Evolutionary conservation across 345 rosid genomes (phyloP).

Genomic region (Boechera retrofracta): DNA sequence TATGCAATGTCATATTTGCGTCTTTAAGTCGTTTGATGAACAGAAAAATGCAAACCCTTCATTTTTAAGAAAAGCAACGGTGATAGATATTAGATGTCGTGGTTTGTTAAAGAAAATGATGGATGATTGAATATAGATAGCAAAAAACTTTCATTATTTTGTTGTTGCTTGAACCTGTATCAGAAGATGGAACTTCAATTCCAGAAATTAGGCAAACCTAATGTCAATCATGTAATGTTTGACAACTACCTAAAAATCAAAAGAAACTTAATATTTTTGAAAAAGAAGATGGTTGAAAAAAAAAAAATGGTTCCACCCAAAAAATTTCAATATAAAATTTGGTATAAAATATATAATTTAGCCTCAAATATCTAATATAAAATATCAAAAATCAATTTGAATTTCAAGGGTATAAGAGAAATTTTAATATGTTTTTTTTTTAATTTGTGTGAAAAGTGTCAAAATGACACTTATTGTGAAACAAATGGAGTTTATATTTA

Average conservation of each 20-base stretch:
- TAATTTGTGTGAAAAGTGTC: too few relatives aligned
- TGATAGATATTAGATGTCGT: constrained; percentile 27
- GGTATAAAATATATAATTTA: too few relatives aligned
- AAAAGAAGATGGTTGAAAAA: too few relatives aligned
- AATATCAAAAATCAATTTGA: too few relatives aligned
- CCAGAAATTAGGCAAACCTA: constrained; percentile 43
- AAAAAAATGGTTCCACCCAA: too few relatives aligned
- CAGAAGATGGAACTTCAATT: constrained; percentile 26
- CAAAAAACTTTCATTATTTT: neutral
- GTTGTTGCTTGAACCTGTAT: constrained; percentile 29
- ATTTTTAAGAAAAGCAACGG: constrained; percentile 1
- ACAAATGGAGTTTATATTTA: neutral
- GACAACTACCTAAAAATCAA: constrained; percentile 36
- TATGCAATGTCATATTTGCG: constrained; percentile 12
- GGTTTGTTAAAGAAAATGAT: constrained; percentile 42
- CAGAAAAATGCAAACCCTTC: constrained; percentile 1
- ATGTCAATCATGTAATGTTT: constrained; percentile 35
- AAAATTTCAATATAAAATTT: too few relatives aligned
- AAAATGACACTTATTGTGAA: too few relatives aligned
- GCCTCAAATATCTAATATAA: too few relatives aligned
- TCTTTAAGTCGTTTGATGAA: constrained; percentile 17
- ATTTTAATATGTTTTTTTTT: too few relatives aligned
- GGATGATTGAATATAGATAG: constrained; percentile 38
- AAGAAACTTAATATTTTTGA: neutral
- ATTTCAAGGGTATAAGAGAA: too few relatives aligned